Conservation (phyloP, 768 basidiomycete genomes). For the Pisolithus tinctorius region DNA sequence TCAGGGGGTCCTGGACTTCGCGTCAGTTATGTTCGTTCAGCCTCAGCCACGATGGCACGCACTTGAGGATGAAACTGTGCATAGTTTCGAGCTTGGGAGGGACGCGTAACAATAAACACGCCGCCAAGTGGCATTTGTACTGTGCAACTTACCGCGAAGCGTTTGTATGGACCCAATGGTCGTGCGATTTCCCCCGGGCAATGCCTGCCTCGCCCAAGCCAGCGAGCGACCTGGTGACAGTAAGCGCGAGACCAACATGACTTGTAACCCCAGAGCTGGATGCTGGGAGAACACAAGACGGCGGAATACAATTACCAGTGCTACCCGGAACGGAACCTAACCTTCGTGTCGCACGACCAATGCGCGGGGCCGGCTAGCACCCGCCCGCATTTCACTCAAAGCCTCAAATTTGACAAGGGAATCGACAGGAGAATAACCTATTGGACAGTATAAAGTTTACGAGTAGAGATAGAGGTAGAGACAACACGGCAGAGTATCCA, state of each 20-base stretch:
- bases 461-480: background rate
- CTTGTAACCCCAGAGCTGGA: background rate
- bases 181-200: too few relatives aligned
- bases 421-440: background rate
- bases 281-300: background rate
- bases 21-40: background rate
- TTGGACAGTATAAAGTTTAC: background rate
- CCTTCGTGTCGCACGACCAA: too few relatives aligned
- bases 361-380: too few relatives aligned
- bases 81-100: constrained; percentile 12
- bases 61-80: constrained; percentile 17
- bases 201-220: too few relatives aligned
- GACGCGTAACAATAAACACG: background rate
- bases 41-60: constrained; percentile 2
- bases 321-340: constrained; percentile 5
- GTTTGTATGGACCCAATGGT: constrained; percentile 4
- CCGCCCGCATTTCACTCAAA: too few relatives aligned
- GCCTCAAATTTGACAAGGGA: too few relatives aligned
- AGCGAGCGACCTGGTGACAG: background rate
- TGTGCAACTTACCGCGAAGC: constrained; percentile 13
- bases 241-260: constrained; percentile 3
- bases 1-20: constrained; percentile 66
- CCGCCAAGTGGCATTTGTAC: background rate
- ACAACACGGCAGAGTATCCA: background rate
- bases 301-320: background rate